Evolutionary conservation across 2,329 filamentous ascomycete species (phyloP).

Genomic region (Gaeumannomyces tritici): DNA sequence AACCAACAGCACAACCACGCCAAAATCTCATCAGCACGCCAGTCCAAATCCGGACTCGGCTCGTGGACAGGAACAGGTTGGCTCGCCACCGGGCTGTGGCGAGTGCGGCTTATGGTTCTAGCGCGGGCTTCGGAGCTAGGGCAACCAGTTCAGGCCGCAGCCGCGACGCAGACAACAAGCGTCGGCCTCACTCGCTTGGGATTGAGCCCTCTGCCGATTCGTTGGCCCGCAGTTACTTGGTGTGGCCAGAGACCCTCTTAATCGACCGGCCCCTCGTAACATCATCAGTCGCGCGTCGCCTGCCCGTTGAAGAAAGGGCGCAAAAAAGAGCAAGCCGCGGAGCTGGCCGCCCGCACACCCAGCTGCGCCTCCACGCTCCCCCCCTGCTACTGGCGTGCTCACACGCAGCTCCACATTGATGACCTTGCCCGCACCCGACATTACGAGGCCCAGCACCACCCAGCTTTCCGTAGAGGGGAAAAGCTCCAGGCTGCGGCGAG

Average conservation of each 20-base stretch:
- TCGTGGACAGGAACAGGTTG: too few species aligned
- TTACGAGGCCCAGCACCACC: neutral
- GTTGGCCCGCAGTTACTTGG: neutral
- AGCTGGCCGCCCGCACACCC: neutral
- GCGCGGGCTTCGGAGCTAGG: neutral
- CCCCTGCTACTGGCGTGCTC: neutral
- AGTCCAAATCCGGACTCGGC: too few species aligned
- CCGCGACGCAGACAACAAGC: too few species aligned
- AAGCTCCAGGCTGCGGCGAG: neutral
- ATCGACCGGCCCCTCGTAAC: neutral
- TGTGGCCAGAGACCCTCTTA: neutral
- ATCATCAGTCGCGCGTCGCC: neutral
- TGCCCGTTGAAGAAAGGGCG: neutral
- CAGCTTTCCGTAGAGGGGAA: neutral
- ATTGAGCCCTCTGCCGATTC: too few species aligned
- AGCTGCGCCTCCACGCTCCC: neutral
- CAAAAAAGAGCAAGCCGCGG: neutral
- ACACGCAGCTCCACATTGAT: neutral
- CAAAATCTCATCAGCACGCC: too few species aligned
- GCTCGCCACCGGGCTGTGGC: neutral
- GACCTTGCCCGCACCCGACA: neutral
- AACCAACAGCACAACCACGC: neutral
- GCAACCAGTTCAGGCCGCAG: too few species aligned
- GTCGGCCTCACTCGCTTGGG: too few species aligned
- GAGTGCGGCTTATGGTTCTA: neutral